Evolutionary conservation across 441 rosid genomes (phyloP), one percentile per base, ranked within the genome.

Genomic region (Capsella rubella): DNA sequence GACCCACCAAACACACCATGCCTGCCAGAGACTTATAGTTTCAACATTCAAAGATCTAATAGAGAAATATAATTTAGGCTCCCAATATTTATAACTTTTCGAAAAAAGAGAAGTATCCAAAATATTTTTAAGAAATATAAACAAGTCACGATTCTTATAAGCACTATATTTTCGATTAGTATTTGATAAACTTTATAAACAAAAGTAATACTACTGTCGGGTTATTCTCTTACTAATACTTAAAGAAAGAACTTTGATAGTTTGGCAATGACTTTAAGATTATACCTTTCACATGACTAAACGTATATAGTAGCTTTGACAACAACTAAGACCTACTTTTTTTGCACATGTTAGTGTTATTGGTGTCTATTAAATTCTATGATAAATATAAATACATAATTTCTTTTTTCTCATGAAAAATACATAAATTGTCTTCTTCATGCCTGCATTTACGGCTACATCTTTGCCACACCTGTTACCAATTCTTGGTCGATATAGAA

Each of bases 221-320:
- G 31, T 29, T 3, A 45, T 47, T 15, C 53, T 18, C 6, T 18
- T 8, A 18, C 28, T 8, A 8, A 16, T 35, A 56, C 65, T 49
- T n/a, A 5, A 27, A 49, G 49, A 74, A 67, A 25, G 31, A 58
- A 40, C 34, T 59, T 54, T 27, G 8, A 21, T 21, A 12, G 29
- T 54, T 62, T 54, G 32, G 35, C 65, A 35, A 58, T 62, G 79
- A 63, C 79, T 76, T 69, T 62, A 76, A 46, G 69, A 76, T 53
- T 46, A 76, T 69, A 76, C 79, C 65, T 76, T 76, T 76, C 79
- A 76, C 75, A 76, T 76, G 74, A 76, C 71, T 43, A 11, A 35
- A 15, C 51, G 45, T 27, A 51, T 51, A 34, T 31, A 29, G 37
- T 40, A 61, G 35, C 52, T 62, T 62, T 31, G 70, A 69, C 69